Base-by-base conservation (phyloP, 306 rosid genomes). In the Rosa lucieae region DNA sequence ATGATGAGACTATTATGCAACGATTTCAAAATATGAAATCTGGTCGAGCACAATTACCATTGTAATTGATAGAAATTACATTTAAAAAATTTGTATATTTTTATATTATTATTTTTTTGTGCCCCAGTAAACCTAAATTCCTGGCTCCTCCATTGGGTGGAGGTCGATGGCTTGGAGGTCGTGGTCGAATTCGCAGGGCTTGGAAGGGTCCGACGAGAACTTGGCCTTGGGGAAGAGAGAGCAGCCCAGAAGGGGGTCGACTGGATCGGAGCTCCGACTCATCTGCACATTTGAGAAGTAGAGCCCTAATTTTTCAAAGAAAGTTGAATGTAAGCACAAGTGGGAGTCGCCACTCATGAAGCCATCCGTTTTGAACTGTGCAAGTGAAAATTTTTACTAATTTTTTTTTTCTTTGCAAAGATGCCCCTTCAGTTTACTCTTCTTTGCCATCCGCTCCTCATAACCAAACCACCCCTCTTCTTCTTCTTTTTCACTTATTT, bases 201-300 rank as follows among this genome's bases (percentile, higher is more conserved):
- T 66, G 53, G 89, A 86, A 43, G 47, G 66, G 72, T 79, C 68
- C 18, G 85, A 47, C 0, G 43, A 65, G 8, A 78, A 42, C 2
- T 77, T 62, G 15, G 83, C 35, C 5, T 37, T 73, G 29, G 86
- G 81, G 67, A 94, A 90, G 84, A 92, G 91, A 5, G 86, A 78
- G 69, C 73, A 90, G 52, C 85, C 76, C 1, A 76, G 79, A 46
- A 94, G 91, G 67, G 97, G 96, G 79, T 94, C 93, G n/a, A 71
- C 70, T 26, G 44, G 58, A 39, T 61, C 74, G 72, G 69, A 82
- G 69, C 26, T 62, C 58, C 55, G 83, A 77, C 71, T 79, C 88
- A 67, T 87, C 92, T 47, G 10, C 61, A 29, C 43, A 75, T 43
- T 42, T 23, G 68, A 35, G 20, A 5, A 62, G 35, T 32, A 10